Evolutionary conservation across 2,329 filamentous ascomycete genomes (phyloP), one percentile per base, ranked within the genome.

Genomic region (Ceratocystis destructans): DNA sequence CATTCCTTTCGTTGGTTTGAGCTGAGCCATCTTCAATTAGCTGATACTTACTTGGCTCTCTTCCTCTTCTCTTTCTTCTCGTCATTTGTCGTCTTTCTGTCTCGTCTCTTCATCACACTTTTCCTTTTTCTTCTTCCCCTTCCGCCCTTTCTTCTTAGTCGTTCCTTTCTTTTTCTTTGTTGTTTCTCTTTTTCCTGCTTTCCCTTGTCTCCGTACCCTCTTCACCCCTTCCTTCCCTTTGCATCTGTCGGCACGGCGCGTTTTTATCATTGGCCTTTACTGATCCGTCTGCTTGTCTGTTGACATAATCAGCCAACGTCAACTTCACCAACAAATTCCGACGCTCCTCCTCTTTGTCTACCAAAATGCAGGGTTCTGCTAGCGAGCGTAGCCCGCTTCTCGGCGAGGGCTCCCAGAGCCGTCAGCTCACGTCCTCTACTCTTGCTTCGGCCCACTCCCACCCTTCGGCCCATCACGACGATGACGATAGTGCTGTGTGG

Each of bases 351-450:
- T 69, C 66, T 64, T 68, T 68, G 69, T 67, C 67, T 50, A 46
- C 57, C 31, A 62, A 62, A 65, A 69, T 62, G 65, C 66, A 50
- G 31, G 25, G 62, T 22, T 70, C 70, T 61, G 68, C 68, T 53
- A 67, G 72, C 70, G 78, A 81, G 73, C 72, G 70, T 57, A 76
- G 78, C 69, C 77, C 78, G 64, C 74, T 81, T 66, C 72, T 80
- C 50, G 65, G 76, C 67, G 73, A 74, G 71, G 73, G 73, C 64
- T 41, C 57, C 41, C 45, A 45, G 44, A 48, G 31, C 33, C 37
- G 31, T 8, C 15, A 61, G 46, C n/a, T 45, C 45, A 53, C 59
- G 33, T 25, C 28, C 48, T 45, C 37, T 12, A 46, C 64, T 41
- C 44, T 48, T 50, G 55, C 64, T 33, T 53, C 59, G 37, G 37